A percentile compares a stretch with the other conserved stretches of the same genome.
Conservation (phyloP, 441 rosid species). For the Viola pubescens region DNA sequence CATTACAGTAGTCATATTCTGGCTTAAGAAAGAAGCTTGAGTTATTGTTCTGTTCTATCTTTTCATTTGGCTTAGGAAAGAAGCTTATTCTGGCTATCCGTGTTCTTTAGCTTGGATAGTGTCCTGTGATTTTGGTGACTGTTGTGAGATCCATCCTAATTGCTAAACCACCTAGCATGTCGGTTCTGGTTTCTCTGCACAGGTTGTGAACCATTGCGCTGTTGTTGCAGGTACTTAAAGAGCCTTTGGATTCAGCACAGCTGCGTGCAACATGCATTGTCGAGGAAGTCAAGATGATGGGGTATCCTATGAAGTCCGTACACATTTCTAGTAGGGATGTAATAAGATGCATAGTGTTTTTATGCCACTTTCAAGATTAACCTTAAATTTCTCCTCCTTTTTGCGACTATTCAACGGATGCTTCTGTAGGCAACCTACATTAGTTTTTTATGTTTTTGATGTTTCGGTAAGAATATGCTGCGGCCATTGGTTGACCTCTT, state of each 20-base stretch:
- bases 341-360: constrained; percentile 11
- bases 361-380: constrained; percentile 12
- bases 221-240: constrained; percentile 47
- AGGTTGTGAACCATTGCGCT: constrained; percentile 14
- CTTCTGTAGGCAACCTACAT: not conserved
- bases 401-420: constrained; percentile 6
- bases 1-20: no score
- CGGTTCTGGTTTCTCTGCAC: constrained; percentile 1
- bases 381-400: constrained; percentile 3
- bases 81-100: no score
- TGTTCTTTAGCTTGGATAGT: no score
- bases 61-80: no score
- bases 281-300: constrained; percentile 19
- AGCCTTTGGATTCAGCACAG: constrained; percentile 24
- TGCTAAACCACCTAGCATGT: no score
- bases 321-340: constrained; percentile 14
- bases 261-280: constrained; percentile 17
- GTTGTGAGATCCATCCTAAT: no score
- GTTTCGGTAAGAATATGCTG: constrained; percentile 13
- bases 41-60: no score
- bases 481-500: not conserved
- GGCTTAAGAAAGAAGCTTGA: no score
- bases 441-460: not conserved
- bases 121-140: no score
- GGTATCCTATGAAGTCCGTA: constrained; percentile 9